Evolutionary conservation across 352 stramenopile genomes (phyloP).

Genomic region (Pythium coloratum): DNA sequence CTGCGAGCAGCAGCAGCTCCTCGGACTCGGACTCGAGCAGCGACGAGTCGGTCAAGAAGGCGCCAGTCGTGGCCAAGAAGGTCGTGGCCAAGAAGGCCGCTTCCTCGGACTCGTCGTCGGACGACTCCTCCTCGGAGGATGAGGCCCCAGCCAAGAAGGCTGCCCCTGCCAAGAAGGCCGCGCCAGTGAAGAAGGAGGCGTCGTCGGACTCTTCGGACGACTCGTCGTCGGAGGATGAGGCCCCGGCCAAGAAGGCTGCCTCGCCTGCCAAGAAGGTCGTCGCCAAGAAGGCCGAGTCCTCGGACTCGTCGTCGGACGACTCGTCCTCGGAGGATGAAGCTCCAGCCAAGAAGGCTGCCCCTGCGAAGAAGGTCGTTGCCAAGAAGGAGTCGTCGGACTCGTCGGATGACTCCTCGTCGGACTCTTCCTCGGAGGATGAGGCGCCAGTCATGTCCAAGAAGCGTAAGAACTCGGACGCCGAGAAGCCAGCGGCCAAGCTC

Average conservation of each 20-base stretch:
- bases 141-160: slow-evolving; percentile 44
- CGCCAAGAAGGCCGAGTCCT: slow-evolving; percentile 33
- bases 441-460: slow-evolving; percentile 79
- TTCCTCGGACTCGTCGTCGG: slow-evolving; percentile 28
- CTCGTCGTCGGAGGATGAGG: slow-evolving; percentile 40
- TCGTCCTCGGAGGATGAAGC: slow-evolving; percentile 35
- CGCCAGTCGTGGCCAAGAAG: slow-evolving; percentile 29
- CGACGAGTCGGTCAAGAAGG: slow-evolving; percentile 47
- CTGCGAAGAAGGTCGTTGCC: slow-evolving; percentile 36
- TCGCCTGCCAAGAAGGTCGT: slow-evolving; percentile 24
- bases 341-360: slow-evolving; percentile 38
- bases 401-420: slow-evolving; percentile 36
- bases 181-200: slow-evolving; percentile 57
- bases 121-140: slow-evolving; percentile 36
- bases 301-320: slow-evolving; percentile 31
- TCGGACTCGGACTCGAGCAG: slow-evolving; percentile 40
- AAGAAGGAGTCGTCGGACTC: slow-evolving; percentile 43
- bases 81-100: slow-evolving; percentile 17
- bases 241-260: not conserved
- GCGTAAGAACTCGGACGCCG: slow-evolving; percentile 78
- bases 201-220: slow-evolving; percentile 27
- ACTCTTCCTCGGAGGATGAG: slow-evolving; percentile 67
- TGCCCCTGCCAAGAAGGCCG: slow-evolving; percentile 42
- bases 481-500: slow-evolving; percentile 56
- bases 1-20: slow-evolving; percentile 35